Percentiles rank a stretch among this genome's conserved stretches.
Conservation (phyloP, 2,329 filamentous ascomycete species). For the Cordyceps sp. region DNA sequence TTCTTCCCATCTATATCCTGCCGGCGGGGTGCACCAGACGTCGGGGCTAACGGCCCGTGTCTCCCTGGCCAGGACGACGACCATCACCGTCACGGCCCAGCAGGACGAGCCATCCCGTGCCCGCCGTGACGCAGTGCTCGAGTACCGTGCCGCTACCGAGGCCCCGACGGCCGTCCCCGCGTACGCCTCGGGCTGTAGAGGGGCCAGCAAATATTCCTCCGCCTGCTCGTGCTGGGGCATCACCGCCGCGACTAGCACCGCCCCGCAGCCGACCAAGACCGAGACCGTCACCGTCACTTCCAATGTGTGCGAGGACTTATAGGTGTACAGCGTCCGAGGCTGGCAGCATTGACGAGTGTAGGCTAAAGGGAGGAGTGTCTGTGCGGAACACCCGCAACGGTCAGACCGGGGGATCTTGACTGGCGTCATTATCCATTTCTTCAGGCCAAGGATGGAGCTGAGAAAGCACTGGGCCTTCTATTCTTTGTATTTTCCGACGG, state of each 20-base stretch:
- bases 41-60: no score
- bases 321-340: no score
- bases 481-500: no score
- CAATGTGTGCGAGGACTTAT: constrained; percentile 23
- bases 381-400: no score
- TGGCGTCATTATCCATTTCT: no score
- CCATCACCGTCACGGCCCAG: constrained; percentile 21
- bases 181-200: constrained; percentile 22
- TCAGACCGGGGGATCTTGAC: no score
- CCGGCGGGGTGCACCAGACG: no score
- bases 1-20: no score
- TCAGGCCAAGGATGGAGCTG: no score
- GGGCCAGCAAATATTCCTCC: constrained; percentile 18
- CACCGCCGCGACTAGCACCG: constrained; percentile 20
- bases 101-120: constrained; percentile 10
- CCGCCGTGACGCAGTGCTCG: constrained; percentile 12
- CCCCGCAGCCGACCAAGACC: constrained; percentile 20
- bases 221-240: constrained; percentile 29
- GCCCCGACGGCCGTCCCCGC: constrained; percentile 17
- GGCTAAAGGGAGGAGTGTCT: neutral
- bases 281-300: constrained; percentile 22
- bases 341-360: no score
- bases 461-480: no score
- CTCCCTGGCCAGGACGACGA: constrained; percentile 12
- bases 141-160: constrained; percentile 15